phyloP scores from a whole-genome alignment of 2,329 filamentous ascomycete species.

The Fusarium euwallaceae region DNA sequence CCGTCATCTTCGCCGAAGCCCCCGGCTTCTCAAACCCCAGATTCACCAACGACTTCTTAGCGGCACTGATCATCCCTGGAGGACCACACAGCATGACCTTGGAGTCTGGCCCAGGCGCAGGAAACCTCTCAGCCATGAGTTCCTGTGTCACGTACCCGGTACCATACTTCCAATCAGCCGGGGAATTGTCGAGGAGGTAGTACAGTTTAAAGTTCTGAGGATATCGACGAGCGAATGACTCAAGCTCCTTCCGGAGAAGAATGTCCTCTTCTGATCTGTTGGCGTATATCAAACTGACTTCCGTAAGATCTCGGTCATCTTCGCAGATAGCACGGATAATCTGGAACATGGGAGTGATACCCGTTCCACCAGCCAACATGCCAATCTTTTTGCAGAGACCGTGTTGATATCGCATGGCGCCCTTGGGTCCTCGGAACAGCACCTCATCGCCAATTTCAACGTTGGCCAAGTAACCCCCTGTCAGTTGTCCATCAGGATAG shows the following conservation, averaged over 20 bases:
- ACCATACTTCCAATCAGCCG: constrained; percentile 61
- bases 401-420: constrained; percentile 65
- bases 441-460: constrained; percentile 64
- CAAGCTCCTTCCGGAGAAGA: constrained; percentile 67
- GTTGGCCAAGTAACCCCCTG: constrained; percentile 61
- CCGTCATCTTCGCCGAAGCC: constrained; percentile 63
- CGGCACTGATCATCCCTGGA: constrained; percentile 69
- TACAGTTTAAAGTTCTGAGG: constrained; percentile 67
- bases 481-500: constrained; percentile 65
- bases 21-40: constrained; percentile 66
- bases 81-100: constrained; percentile 73
- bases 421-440: constrained; percentile 68
- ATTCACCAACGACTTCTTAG: constrained; percentile 63
- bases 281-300: constrained; percentile 70
- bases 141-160: constrained; percentile 65
- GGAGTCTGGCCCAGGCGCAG: constrained; percentile 57
- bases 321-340: constrained; percentile 74
- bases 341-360: constrained; percentile 59
- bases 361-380: constrained; percentile 65
- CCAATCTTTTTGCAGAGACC: constrained; percentile 60
- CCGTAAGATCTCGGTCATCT: constrained; percentile 68
- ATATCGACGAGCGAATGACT: constrained; percentile 63
- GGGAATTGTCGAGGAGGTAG: constrained; percentile 66
- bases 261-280: constrained; percentile 72
- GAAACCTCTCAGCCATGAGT: constrained; percentile 63